A percentile compares a stretch with the other conserved stretches of the same genome.
Conservation (phyloP, 129 eudicot species). For the Saposhnikovia divaricata region DNA sequence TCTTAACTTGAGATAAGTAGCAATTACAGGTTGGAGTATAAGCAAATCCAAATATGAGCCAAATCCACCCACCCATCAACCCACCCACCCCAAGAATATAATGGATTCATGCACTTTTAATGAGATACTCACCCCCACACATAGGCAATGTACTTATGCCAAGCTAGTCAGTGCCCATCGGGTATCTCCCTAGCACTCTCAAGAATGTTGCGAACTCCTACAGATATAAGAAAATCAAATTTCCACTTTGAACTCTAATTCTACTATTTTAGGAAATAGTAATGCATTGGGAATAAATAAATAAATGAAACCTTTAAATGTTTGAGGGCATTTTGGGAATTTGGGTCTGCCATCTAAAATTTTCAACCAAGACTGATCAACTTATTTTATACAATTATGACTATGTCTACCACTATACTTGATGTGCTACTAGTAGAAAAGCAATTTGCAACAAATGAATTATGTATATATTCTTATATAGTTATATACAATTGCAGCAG, state of each 20-base stretch:
- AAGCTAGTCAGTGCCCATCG: conserved; percentile 50
- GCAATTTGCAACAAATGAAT: too few relatives aligned
- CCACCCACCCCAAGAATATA: background rate
- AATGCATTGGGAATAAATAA: background rate
- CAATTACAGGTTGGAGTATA: background rate
- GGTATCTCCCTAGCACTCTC: conserved; percentile 88
- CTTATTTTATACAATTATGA: too few relatives aligned
- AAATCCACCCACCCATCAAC: background rate
- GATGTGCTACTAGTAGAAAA: too few relatives aligned
- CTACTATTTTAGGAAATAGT: background rate
- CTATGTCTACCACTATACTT: too few relatives aligned
- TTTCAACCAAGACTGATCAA: too few relatives aligned
- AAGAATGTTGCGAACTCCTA: conserved; percentile 92
- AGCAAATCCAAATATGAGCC: background rate
- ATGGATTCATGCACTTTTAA: background rate
- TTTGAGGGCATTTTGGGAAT: conserved; percentile 83
- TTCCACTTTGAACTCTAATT: background rate
- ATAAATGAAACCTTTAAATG: conserved; percentile 56
- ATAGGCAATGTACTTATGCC: conserved; percentile 19
- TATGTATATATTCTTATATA: too few relatives aligned
- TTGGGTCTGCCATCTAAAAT: conserved; percentile 80
- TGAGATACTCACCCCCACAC: background rate
- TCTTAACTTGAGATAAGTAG: background rate
- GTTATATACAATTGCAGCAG: too few relatives aligned
- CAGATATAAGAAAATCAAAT: conserved; percentile 1